Conservation (phyloP, 768 basidiomycete species). For the Calvatia gigantea region DNA sequence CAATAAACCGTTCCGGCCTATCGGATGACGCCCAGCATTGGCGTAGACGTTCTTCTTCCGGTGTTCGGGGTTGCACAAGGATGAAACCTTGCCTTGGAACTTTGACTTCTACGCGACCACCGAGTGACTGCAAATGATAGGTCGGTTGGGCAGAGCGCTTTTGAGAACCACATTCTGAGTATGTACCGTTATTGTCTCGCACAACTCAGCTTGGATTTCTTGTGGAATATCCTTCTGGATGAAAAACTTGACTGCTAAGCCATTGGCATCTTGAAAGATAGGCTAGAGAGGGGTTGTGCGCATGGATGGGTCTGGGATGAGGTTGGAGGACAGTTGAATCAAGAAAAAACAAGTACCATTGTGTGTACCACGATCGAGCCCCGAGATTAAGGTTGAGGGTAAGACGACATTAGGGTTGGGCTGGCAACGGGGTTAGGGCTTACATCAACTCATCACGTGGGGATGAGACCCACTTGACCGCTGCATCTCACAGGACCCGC, state of each 20-base stretch:
- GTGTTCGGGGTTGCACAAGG: slow-evolving; percentile 62
- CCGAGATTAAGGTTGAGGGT: slow-evolving; percentile 54
- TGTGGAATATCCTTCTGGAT: slow-evolving; percentile 75
- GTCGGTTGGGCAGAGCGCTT: neutral
- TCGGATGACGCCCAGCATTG: slow-evolving; percentile 69
- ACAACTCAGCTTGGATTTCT: slow-evolving; percentile 66
- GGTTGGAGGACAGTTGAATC: neutral
- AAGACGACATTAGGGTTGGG: slow-evolving; percentile 31
- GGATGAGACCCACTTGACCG: too few species aligned
- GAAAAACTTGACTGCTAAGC: slow-evolving; percentile 77
- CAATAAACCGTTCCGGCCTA: slow-evolving; percentile 72
- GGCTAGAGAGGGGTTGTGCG: slow-evolving; percentile 35
- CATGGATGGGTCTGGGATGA: neutral
- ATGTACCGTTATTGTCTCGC: slow-evolving; percentile 68
- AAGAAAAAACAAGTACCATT: slow-evolving; percentile 16
- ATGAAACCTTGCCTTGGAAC: slow-evolving; percentile 76
- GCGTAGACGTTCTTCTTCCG: slow-evolving; percentile 73
- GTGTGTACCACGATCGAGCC: slow-evolving; percentile 20
- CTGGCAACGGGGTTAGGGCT: slow-evolving; percentile 32
- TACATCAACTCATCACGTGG: slow-evolving; percentile 19
- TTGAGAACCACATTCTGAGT: neutral
- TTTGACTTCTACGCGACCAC: slow-evolving; percentile 74
- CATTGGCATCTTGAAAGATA: slow-evolving; percentile 68
- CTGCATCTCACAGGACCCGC: too few species aligned
- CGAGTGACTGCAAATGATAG: slow-evolving; percentile 47